A percentile compares a stretch with the other conserved stretches of the same genome.
Conservation (phyloP, 176 grass and related monocot genomes). For the Oryza glumipatula region DNA sequence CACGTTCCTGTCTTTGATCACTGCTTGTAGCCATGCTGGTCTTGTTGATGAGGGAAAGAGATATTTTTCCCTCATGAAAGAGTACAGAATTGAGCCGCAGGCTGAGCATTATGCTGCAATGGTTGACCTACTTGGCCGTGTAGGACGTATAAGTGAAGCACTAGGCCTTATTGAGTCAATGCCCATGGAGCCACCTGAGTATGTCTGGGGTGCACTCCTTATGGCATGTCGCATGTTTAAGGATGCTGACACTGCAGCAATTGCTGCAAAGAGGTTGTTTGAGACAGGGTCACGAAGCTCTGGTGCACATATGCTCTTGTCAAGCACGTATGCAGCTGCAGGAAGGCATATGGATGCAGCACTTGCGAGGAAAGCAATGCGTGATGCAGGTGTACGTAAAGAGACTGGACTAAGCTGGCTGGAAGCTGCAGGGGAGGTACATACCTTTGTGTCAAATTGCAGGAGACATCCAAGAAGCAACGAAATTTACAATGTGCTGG, state of each 20-base stretch:
- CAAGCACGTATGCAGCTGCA: conserved; percentile 73
- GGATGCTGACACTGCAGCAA: conserved; percentile 66
- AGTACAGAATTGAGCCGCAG: conserved; percentile 52
- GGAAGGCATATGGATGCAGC: conserved; percentile 81
- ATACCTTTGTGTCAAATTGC: conserved; percentile 85
- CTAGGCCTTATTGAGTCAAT: conserved; percentile 74
- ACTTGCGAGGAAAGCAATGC: conserved; percentile 82
- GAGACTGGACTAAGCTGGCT: conserved; percentile 93
- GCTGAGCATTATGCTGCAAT: conserved; percentile 83
- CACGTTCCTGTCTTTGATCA: conserved; percentile 86
- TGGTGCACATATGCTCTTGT: conserved; percentile 82
- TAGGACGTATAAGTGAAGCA: conserved; percentile 73
- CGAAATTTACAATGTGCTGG: conserved; percentile 72
- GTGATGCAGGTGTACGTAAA: conserved; percentile 82
- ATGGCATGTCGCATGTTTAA: conserved; percentile 88
- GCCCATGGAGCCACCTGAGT: conserved; percentile 90
- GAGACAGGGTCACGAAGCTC: conserved; percentile 72
- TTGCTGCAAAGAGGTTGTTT: conserved; percentile 71
- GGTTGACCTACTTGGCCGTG: conserved; percentile 88
- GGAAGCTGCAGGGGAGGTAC: conserved; percentile 73
- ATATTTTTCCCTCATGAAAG: conserved; percentile 72
- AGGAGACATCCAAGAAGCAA: conserved; percentile 64
- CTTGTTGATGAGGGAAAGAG: conserved; percentile 73
- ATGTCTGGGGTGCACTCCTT: conserved; percentile 84
- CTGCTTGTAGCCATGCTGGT: conserved; percentile 80